phyloP scores from a whole-genome alignment of 2,329 filamentous ascomycete genomes.

The Sporothrix pallida region DNA sequence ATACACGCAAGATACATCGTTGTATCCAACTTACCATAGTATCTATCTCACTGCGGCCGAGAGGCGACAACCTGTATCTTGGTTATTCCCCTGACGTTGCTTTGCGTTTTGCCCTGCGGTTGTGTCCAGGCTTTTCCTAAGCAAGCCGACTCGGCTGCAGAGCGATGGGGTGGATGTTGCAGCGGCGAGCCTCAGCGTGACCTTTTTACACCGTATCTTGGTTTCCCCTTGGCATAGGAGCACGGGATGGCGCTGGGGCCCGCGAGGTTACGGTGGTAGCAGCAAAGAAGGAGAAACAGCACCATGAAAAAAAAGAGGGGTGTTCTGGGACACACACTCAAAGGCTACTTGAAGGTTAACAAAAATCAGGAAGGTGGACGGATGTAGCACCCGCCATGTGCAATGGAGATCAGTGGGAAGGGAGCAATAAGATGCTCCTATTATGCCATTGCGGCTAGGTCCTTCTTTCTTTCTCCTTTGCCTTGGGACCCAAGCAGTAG shows the following conservation, averaged over 20 bases:
- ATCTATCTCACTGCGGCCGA: background rate
- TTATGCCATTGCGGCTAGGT: background rate
- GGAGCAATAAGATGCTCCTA: constrained; percentile 10
- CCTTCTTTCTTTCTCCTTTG: background rate
- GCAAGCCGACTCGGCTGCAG: too few species aligned
- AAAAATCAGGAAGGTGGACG: background rate
- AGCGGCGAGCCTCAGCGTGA: background rate
- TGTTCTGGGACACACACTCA: background rate
- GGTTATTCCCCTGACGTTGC: constrained; percentile 13
- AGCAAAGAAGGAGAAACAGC: background rate
- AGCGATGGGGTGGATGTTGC: too few species aligned
- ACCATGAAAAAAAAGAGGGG: background rate
- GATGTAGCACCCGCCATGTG: background rate
- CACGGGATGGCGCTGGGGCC: constrained; percentile 21
- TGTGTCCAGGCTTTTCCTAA: background rate
- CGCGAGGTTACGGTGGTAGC: background rate
- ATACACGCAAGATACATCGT: background rate
- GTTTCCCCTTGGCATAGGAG: constrained; percentile 14
- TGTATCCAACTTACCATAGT: too few species aligned
- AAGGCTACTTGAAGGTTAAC: background rate
- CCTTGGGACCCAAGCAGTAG: background rate
- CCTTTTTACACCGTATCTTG: constrained; percentile 16
- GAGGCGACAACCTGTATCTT: background rate
- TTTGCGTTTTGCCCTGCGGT: constrained; percentile 8
- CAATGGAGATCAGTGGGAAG: constrained; percentile 8